Evolutionary conservation across 352 stramenopile genomes (phyloP).

Genomic region (Blastocystis sp.): DNA sequence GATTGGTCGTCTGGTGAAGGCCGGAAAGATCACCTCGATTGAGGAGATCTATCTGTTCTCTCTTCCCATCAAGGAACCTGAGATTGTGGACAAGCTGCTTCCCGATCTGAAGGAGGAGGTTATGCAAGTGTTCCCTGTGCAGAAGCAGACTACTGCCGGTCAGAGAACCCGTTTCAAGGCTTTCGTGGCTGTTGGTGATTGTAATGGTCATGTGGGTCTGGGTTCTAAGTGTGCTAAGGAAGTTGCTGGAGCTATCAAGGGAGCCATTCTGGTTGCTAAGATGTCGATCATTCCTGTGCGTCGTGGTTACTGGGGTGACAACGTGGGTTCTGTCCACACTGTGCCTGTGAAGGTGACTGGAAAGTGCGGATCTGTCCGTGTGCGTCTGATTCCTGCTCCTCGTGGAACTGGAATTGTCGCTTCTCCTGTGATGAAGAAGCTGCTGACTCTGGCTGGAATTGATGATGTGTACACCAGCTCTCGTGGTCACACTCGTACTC

Average conservation of each 20-base stretch:
- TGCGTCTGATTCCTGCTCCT: slow-evolving; percentile 95
- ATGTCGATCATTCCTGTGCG: slow-evolving; percentile 92
- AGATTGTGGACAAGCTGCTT: slow-evolving; percentile 89
- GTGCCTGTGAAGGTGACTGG: slow-evolving; percentile 96
- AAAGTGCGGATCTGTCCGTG: slow-evolving; percentile 96
- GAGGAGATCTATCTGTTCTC: slow-evolving; percentile 99
- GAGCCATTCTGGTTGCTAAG: slow-evolving; percentile 97
- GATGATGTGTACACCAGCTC: slow-evolving; percentile 93
- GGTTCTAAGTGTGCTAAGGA: slow-evolving; percentile 97
- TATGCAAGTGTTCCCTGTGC: slow-evolving; percentile 99
- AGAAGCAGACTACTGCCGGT: slow-evolving; percentile 98
- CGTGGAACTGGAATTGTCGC: slow-evolving; percentile 97
- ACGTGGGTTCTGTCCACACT: slow-evolving; percentile 83
- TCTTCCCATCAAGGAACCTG: slow-evolving; percentile 96
- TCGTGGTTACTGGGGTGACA: slow-evolving; percentile 95
- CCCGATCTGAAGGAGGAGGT: slow-evolving; percentile 94
- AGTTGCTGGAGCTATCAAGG: slow-evolving; percentile 95
- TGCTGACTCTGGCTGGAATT: slow-evolving; percentile 95
- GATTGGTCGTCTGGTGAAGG: slow-evolving; percentile 97
- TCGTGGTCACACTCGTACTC: slow-evolving; percentile 92
- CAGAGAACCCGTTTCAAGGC: slow-evolving; percentile 99
- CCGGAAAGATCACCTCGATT: slow-evolving; percentile 94
- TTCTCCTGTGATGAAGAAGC: slow-evolving; percentile 92
- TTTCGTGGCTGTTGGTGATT: slow-evolving; percentile 96
- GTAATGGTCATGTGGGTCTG: slow-evolving; percentile 94